These are phyloP conservation scores for Oryza rufipogon DNA, from an alignment of 176 grass and related monocot species.

Conservation along the genomic window DNA sequence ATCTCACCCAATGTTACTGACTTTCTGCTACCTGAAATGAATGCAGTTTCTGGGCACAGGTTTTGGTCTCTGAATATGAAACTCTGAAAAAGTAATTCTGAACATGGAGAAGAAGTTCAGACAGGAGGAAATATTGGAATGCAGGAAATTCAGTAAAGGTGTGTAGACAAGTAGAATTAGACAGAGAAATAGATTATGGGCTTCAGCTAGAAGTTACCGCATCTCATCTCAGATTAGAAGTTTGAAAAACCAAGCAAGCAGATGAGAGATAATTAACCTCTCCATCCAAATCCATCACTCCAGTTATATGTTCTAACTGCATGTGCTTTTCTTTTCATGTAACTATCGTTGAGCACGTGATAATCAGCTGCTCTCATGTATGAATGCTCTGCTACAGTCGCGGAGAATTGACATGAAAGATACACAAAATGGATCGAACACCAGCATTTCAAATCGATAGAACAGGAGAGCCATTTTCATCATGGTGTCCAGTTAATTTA, in stretches of 20 bases:
- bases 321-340: background rate
- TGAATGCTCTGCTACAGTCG: background rate
- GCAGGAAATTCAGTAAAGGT: background rate
- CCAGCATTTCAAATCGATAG: background rate
- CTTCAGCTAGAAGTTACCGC: background rate
- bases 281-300: constrained; percentile 27
- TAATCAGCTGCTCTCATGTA: background rate
- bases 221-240: background rate
- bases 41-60: background rate
- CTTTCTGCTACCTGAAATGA: constrained; percentile 26
- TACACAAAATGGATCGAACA: background rate
- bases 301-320: background rate
- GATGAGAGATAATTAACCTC: constrained; percentile 24
- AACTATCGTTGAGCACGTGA: constrained; percentile 1
- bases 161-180: background rate
- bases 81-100: background rate
- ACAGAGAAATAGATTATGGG: background rate
- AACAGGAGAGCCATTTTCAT: background rate
- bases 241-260: constrained; percentile 9
- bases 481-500: constrained; percentile 18
- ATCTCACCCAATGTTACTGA: background rate
- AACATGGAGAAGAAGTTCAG: background rate
- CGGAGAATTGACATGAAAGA: constrained; percentile 31
- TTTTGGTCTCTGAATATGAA: background rate
- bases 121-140: background rate